A percentile compares a stretch with the other conserved stretches of the same genome.
phyloP scores from a whole-genome alignment of 257 asterid genomes.

The Mitragyna speciosa region DNA sequence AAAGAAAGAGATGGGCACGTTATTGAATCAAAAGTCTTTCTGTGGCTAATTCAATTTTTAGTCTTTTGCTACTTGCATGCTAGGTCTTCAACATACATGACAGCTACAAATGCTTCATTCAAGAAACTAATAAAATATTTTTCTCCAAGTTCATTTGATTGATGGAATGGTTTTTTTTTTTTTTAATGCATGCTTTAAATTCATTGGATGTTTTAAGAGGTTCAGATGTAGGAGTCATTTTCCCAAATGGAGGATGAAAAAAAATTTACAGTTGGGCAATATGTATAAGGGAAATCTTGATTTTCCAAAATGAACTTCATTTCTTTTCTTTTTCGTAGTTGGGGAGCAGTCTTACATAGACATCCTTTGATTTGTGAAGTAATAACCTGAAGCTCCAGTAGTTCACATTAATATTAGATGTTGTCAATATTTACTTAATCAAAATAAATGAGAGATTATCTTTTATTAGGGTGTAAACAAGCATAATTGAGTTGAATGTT shows the following conservation, averaged over 20 bases:
- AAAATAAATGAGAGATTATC: too few relatives aligned
- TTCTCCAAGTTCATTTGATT: not conserved
- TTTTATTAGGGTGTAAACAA: too few relatives aligned
- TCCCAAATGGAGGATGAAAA: not conserved
- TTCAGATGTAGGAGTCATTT: not conserved
- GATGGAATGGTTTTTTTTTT: not conserved
- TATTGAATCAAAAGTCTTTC: slow-evolving; percentile 10
- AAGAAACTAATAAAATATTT: too few relatives aligned
- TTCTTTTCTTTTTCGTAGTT: too few relatives aligned
- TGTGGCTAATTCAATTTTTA: not conserved
- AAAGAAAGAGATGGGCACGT: slow-evolving; percentile 48
- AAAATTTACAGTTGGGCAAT: too few relatives aligned
- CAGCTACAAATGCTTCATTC: not conserved
- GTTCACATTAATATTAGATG: too few relatives aligned
- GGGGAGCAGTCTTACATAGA: too few relatives aligned
- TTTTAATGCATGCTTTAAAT: not conserved
- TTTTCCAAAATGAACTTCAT: not conserved
- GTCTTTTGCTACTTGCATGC: not conserved
- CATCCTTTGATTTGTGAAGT: too few relatives aligned
- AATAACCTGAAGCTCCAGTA: too few relatives aligned
- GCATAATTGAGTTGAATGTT: too few relatives aligned
- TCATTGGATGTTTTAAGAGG: not conserved
- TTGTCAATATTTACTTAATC: too few relatives aligned
- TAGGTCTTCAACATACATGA: not conserved
- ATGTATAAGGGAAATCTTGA: not conserved